Evolutionary conservation across 352 stramenopile species (phyloP).

Genomic region (Globisporangium takayamanum): DNA sequence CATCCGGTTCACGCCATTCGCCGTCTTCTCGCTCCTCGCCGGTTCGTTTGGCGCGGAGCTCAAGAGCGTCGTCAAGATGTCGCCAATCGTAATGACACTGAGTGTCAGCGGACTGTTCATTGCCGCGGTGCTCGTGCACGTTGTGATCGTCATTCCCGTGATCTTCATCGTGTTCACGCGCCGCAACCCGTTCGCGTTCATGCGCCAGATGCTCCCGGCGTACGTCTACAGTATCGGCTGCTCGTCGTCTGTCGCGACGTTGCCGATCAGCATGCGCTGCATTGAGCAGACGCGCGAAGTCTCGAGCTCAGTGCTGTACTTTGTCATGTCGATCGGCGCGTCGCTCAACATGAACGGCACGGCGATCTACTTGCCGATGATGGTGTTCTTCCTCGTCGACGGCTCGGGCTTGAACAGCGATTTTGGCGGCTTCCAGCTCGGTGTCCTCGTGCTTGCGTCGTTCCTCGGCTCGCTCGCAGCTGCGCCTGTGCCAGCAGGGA

Average conservation of each 20-base stretch:
- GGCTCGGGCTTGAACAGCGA: conserved; percentile 32
- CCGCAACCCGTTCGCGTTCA: conserved; percentile 68
- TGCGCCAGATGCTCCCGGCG: conserved; percentile 54
- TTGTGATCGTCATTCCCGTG: conserved; percentile 50
- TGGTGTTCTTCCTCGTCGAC: conserved; percentile 70
- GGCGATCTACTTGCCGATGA: conserved; percentile 66
- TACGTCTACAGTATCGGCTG: conserved; percentile 73
- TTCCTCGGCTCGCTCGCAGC: conserved; percentile 59
- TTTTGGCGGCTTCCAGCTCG: conserved; percentile 29
- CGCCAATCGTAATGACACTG: conserved; percentile 34
- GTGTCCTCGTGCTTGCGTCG: conserved; percentile 44
- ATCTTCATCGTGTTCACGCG: conserved; percentile 54
- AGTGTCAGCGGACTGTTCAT: conserved; percentile 38
- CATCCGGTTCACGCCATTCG: conserved; percentile 65
- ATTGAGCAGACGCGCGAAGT: conserved; percentile 52
- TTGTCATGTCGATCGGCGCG: conserved; percentile 61
- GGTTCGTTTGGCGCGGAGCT: conserved; percentile 49
- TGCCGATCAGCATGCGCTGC: conserved; percentile 56
- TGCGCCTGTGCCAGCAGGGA: conserved; percentile 48
- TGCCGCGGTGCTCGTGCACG: conserved; percentile 45
- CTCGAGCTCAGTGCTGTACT: conserved; percentile 57
- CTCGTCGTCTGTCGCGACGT: conserved; percentile 64
- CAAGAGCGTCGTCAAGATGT: conserved; percentile 28
- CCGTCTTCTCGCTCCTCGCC: conserved; percentile 62
- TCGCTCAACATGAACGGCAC: conserved; percentile 73